A percentile compares a stretch with the other conserved stretches of the same genome.
phyloP scores from a whole-genome alignment of 202 grass and related monocot genomes.

The Zizania palustris region DNA sequence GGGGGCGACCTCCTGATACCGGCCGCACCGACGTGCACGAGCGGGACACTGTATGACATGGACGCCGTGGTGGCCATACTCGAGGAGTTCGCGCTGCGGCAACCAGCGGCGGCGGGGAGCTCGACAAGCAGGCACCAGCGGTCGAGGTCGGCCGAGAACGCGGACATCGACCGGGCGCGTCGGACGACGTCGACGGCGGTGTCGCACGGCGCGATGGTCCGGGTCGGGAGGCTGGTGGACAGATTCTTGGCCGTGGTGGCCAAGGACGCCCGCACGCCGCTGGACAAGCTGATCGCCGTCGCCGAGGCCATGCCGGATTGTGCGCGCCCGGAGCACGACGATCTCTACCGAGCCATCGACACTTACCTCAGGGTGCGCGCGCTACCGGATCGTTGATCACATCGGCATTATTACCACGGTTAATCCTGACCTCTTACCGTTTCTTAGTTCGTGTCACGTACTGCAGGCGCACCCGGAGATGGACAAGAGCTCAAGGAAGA shows the following conservation, averaged over 20 bases:
- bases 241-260: conserved; percentile 53
- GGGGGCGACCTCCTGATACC: conserved; percentile 69
- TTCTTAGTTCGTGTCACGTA: background rate
- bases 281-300: conserved; percentile 52
- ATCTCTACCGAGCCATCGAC: conserved; percentile 59
- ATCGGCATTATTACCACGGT: background rate
- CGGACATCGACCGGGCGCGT: conserved; percentile 44
- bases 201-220: conserved; percentile 52
- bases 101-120: conserved; percentile 24
- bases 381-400: background rate
- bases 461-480: conserved; percentile 65
- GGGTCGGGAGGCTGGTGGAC: conserved; percentile 58
- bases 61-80: conserved; percentile 63
- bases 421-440: background rate
- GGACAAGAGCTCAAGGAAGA: conserved; percentile 64
- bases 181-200: conserved; percentile 49
- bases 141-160: conserved; percentile 63
- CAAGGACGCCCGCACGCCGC: conserved; percentile 47
- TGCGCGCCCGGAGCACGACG: conserved; percentile 51
- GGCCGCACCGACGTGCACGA: background rate
- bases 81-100: conserved; percentile 67
- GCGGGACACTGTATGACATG: conserved; percentile 53
- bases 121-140: conserved; percentile 42
- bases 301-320: conserved; percentile 58
- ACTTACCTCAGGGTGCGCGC: conserved; percentile 56